These are phyloP conservation scores for Uncinocarpus reesii DNA, from an alignment of 2,329 filamentous ascomycete genomes.

Conservation along the genomic window DNA sequence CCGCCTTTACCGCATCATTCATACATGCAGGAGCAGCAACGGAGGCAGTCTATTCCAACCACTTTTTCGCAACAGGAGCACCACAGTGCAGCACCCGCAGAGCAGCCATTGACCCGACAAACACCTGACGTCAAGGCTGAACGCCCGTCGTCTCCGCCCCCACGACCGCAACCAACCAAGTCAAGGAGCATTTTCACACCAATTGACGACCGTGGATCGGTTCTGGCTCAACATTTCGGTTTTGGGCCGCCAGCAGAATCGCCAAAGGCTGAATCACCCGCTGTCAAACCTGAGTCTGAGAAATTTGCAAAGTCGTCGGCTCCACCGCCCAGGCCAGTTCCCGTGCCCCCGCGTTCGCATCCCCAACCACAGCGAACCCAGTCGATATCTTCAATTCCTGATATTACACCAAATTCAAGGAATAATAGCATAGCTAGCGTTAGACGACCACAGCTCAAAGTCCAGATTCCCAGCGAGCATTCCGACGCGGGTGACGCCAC, in stretches of 20 bases:
- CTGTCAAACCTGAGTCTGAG: constrained; percentile 3
- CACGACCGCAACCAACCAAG: constrained; percentile 57
- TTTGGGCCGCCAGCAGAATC: constrained; percentile 49
- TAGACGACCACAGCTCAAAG: constrained; percentile 72
- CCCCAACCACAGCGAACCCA: constrained; percentile 37
- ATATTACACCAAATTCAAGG: constrained; percentile 63
- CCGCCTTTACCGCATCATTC: constrained; percentile 46
- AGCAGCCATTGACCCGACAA: constrained; percentile 47
- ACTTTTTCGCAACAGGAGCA: constrained; percentile 53
- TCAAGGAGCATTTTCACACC: constrained; percentile 94
- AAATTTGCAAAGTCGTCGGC: constrained; percentile 30
- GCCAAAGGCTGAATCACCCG: constrained; percentile 34
- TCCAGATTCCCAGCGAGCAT: constrained; percentile 87
- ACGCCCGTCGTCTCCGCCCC: constrained; percentile 41
- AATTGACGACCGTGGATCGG: constrained; percentile 83
- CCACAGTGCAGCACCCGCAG: constrained; percentile 41
- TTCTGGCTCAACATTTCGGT: constrained; percentile 72
- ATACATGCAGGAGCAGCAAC: constrained; percentile 69
- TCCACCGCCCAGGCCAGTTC: constrained; percentile 35
- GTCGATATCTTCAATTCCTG: constrained; percentile 55
- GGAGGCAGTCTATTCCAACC: constrained; percentile 62
- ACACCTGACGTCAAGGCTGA: constrained; percentile 35
- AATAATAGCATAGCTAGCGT: constrained; percentile 65
- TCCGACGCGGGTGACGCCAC: constrained; percentile 66
- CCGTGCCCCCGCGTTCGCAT: constrained; percentile 42